phyloP scores from a whole-genome alignment of 2,329 filamentous ascomycete genomes.

The Lasiodiplodia hormozganensis region DNA sequence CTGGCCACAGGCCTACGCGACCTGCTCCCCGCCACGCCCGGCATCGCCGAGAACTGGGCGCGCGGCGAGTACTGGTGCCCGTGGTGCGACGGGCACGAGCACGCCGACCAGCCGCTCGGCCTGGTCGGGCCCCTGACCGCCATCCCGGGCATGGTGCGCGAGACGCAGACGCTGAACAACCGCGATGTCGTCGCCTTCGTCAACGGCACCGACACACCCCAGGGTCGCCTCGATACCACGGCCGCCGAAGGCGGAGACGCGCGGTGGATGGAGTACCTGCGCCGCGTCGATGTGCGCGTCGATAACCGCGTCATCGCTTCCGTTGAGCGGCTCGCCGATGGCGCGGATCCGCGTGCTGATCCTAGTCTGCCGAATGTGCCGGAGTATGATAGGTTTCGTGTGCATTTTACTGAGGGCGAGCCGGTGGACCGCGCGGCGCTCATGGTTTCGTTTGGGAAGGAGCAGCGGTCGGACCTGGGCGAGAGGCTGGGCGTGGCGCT shows the following conservation, averaged over 20 bases:
- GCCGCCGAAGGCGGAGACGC: not conserved
- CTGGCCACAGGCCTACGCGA: constrained; percentile 9
- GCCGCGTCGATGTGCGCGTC: not conserved
- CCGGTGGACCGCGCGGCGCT: constrained; percentile 8
- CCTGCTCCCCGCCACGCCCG: not conserved
- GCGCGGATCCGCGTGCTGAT: not conserved
- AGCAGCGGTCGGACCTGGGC: not conserved
- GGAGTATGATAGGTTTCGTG: constrained; percentile 2
- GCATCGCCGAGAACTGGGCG: constrained; percentile 11
- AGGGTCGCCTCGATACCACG: not conserved
- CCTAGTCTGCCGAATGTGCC: not conserved
- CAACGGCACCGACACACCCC: constrained; percentile 19
- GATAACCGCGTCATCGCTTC: constrained; percentile 7
- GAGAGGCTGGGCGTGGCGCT: constrained; percentile 6
- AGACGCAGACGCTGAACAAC: constrained; percentile 15
- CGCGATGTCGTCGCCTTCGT: constrained; percentile 19
- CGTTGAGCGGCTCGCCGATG: constrained; percentile 1
- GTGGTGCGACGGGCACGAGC: constrained; percentile 24
- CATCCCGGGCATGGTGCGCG: not conserved
- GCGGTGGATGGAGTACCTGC: constrained; percentile 9
- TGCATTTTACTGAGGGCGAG: constrained; percentile 9
- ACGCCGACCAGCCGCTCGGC: constrained; percentile 12
- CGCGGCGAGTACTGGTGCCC: constrained; percentile 18
- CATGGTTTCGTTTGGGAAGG: constrained; percentile 1
- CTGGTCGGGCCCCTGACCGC: not conserved